Conservation (phyloP, 2,329 filamentous ascomycete genomes). For the Neonectria magnoliae region DNA sequence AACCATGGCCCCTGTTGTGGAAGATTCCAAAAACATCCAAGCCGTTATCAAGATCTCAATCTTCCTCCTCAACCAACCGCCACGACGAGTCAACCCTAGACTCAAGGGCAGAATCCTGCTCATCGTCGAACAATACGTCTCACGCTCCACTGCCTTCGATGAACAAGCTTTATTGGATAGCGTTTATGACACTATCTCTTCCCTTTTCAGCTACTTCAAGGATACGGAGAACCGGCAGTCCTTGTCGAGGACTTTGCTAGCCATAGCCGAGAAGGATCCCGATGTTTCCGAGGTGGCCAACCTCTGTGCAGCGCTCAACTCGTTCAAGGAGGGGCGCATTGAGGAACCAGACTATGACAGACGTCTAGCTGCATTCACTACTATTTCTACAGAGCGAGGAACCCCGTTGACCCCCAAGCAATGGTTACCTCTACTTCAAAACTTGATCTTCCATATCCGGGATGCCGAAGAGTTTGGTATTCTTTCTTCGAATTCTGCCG, state of each 20-base stretch:
- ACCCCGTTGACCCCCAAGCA: slow-evolving; percentile 72
- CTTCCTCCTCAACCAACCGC: slow-evolving; percentile 86
- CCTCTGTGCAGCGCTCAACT: slow-evolving; percentile 83
- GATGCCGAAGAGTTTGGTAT: slow-evolving; percentile 91
- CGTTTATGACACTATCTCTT: slow-evolving; percentile 79
- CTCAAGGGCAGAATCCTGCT: slow-evolving; percentile 84
- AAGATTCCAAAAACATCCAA: slow-evolving; percentile 74
- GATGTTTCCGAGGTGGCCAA: slow-evolving; percentile 70
- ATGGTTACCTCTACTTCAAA: slow-evolving; percentile 90
- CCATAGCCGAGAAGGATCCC: slow-evolving; percentile 73
- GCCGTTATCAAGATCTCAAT: slow-evolving; percentile 82
- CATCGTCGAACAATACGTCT: slow-evolving; percentile 84
- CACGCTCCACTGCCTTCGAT: slow-evolving; percentile 60
- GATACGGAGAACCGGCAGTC: slow-evolving; percentile 80
- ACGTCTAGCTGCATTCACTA: slow-evolving; percentile 79
- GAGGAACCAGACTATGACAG: slow-evolving; percentile 90
- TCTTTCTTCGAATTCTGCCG: slow-evolving; percentile 80
- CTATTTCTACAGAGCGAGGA: slow-evolving; percentile 73
- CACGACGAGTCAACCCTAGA: slow-evolving; percentile 81
- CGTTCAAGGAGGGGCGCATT: slow-evolving; percentile 75
- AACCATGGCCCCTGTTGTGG: slow-evolving; percentile 76
- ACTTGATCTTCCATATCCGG: slow-evolving; percentile 86
- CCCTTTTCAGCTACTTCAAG: slow-evolving; percentile 90
- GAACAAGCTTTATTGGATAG: slow-evolving; percentile 63
- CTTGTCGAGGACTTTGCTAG: slow-evolving; percentile 76